Percentiles rank a stretch among this genome's conserved stretches.
Conservation (phyloP, 441 rosid genomes). For the Pelargonium myrrhifolium region DNA sequence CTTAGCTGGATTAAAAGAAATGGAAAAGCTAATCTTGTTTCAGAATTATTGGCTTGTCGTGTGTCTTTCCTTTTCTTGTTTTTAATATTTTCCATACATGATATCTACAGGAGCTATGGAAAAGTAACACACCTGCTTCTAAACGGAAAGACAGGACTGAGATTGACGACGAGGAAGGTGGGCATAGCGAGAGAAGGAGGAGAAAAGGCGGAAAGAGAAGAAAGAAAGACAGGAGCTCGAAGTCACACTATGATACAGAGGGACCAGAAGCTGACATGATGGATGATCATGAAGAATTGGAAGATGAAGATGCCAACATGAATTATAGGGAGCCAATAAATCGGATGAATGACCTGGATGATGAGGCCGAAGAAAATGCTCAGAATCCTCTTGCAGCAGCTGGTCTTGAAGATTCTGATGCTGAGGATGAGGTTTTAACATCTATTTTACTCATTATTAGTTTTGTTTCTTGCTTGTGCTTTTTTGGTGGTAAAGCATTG, state of each 20-base stretch:
- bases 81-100: constrained; percentile 11
- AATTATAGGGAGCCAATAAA: constrained; percentile 39
- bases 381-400: constrained; percentile 88
- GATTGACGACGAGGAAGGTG: constrained; percentile 66
- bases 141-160: constrained; percentile 82
- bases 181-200: constrained; percentile 77
- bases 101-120: constrained; percentile 92
- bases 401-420: constrained; percentile 92
- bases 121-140: constrained; percentile 60
- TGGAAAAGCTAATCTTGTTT: not conserved
- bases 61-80: constrained; percentile 6
- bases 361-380: constrained; percentile 57
- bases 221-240: constrained; percentile 83
- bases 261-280: constrained; percentile 60
- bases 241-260: constrained; percentile 62
- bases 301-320: constrained; percentile 59
- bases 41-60: constrained; percentile 3
- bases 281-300: constrained; percentile 66
- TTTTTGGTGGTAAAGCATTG: not conserved
- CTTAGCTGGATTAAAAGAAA: not conserved
- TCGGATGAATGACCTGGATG: constrained; percentile 45
- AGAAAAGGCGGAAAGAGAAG: constrained; percentile 92
- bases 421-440: constrained; percentile 56
- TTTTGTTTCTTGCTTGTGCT: not conserved
- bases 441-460: not conserved